Conservation (phyloP, 1,284 basidiomycete species). For the Termitomyces sp. region DNA sequence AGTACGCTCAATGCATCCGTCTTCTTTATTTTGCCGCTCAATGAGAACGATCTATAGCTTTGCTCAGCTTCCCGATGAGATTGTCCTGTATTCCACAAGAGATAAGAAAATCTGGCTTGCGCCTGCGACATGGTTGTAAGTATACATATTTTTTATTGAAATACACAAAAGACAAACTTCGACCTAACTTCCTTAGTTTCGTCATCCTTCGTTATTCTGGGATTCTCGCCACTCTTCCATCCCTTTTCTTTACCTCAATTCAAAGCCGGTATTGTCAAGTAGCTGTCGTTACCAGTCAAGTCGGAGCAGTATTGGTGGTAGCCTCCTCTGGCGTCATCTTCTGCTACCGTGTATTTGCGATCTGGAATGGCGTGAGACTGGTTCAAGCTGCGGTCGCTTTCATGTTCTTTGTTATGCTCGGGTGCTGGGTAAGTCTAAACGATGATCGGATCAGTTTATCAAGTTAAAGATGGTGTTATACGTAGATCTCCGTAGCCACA, state of each 20-base stretch:
- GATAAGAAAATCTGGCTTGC: slow-evolving; percentile 20
- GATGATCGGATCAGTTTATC: neutral
- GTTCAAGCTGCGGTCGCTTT: slow-evolving; percentile 16
- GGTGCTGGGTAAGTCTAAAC: slow-evolving; percentile 22
- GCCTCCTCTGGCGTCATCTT: slow-evolving; percentile 23
- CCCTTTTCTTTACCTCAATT: slow-evolving; percentile 22
- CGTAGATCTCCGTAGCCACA: slow-evolving; percentile 24
- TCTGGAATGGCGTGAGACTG: slow-evolving; percentile 23
- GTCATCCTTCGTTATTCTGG: slow-evolving; percentile 26
- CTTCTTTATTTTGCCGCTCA: slow-evolving; percentile 1
- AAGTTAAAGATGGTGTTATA: neutral
- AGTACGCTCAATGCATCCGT: slow-evolving; percentile 8
- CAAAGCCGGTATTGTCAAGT: slow-evolving; percentile 22
- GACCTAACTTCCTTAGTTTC: slow-evolving; percentile 14
- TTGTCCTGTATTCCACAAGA: slow-evolving; percentile 19
- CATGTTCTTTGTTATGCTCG: slow-evolving; percentile 20
- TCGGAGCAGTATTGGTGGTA: slow-evolving; percentile 20
- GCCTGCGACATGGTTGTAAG: slow-evolving; percentile 26
- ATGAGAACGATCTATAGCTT: slow-evolving; percentile 11
- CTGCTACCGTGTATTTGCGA: slow-evolving; percentile 23
- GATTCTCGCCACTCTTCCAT: slow-evolving; percentile 21
- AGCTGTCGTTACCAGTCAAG: slow-evolving; percentile 22
- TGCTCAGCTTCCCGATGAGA: slow-evolving; percentile 21
- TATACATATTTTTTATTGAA: neutral
- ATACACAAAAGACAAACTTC: neutral